Percentiles rank a stretch among this genome's conserved stretches.
These are phyloP conservation scores for Fraxinus greggii DNA, from an alignment of 305 asterid species.

Conservation along the genomic window DNA sequence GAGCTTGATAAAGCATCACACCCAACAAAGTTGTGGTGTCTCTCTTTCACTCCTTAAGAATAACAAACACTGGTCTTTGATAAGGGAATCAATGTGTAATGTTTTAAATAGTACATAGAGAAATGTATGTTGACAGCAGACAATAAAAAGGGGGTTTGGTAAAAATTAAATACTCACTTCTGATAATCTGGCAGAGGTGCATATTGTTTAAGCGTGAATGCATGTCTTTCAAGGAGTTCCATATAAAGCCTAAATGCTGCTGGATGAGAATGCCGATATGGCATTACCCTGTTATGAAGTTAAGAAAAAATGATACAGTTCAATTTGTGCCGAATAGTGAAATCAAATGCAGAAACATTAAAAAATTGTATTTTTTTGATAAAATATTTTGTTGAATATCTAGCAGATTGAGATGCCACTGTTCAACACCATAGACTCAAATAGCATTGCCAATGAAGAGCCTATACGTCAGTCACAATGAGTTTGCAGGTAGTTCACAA, in stretches of 20 bases:
- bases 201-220: constrained; percentile 58
- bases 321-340: constrained; percentile 8
- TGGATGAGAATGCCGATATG: constrained; percentile 60
- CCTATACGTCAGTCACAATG: background rate
- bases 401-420: background rate
- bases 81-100: background rate
- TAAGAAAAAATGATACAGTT: constrained; percentile 12
- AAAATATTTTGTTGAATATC: background rate
- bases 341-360: constrained; percentile 2
- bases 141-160: background rate
- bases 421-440: background rate
- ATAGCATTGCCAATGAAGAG: background rate
- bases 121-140: constrained; percentile 4
- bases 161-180: constrained; percentile 54
- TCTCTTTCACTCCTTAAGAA: background rate
- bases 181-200: constrained; percentile 54
- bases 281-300: constrained; percentile 67
- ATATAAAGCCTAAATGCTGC: constrained; percentile 86
- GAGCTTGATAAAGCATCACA: background rate
- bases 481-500: background rate
- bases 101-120: background rate
- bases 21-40: background rate
- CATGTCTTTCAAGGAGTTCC: constrained; percentile 79
- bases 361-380: background rate
- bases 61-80: background rate